A percentile compares a stretch with the other conserved stretches of the same genome.
phyloP scores from a whole-genome alignment of 179 eudicot genomes.

The Spergularia azorica region DNA sequence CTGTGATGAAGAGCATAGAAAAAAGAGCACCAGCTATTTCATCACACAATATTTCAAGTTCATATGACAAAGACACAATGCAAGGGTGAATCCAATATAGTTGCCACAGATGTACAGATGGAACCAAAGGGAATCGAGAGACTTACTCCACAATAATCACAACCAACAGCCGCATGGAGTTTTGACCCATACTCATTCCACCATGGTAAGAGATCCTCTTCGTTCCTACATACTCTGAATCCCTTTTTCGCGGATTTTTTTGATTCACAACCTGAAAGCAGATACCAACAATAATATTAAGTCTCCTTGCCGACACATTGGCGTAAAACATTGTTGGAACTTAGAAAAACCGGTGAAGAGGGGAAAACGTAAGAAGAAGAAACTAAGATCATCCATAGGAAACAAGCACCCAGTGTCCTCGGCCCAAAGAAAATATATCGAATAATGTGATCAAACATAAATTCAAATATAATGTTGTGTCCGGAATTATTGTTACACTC shows the following conservation, averaged over 20 bases:
- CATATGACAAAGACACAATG: neutral
- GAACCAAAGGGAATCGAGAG: neutral
- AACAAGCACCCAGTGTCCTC: too few species aligned
- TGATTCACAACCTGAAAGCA: slow-evolving; percentile 41
- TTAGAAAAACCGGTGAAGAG: neutral
- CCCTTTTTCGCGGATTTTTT: slow-evolving; percentile 31
- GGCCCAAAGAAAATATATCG: too few species aligned
- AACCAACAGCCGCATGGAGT: slow-evolving; percentile 58
- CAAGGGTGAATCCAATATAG: neutral
- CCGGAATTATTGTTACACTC: too few species aligned
- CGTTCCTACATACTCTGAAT: slow-evolving; percentile 16
- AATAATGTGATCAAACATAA: too few species aligned
- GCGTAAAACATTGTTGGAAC: neutral
- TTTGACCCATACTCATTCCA: slow-evolving; percentile 36
- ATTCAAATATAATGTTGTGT: too few species aligned
- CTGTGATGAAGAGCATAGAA: neutral
- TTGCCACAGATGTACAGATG: neutral
- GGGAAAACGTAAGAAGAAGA: neutral
- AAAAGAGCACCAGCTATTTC: neutral
- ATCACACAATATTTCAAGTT: neutral
- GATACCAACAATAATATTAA: neutral
- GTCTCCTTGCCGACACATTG: neutral
- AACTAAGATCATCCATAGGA: neutral
- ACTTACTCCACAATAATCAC: slow-evolving; percentile 77
- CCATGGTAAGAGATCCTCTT: slow-evolving; percentile 36